These are phyloP conservation scores for Daucus carota DNA, from an alignment of 129 eudicot species.

Conservation along the genomic window DNA sequence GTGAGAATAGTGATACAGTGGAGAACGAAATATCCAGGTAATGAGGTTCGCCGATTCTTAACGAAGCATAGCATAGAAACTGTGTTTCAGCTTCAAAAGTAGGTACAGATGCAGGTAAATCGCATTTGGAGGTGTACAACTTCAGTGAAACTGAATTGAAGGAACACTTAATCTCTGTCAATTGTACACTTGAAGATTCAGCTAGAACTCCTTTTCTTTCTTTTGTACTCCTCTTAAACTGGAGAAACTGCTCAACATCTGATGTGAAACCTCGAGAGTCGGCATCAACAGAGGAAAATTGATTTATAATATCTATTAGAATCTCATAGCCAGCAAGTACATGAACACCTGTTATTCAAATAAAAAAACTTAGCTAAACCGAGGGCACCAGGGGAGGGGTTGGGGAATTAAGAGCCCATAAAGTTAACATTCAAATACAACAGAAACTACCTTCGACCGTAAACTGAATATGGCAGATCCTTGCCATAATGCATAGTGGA, in stretches of 20 bases:
- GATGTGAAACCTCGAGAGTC: conserved; percentile 48
- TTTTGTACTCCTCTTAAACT: conserved; percentile 26
- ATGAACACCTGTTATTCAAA: conserved; percentile 31
- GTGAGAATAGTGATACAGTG: conserved; percentile 45
- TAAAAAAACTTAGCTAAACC: background rate
- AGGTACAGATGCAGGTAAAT: conserved; percentile 25
- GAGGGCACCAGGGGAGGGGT: background rate
- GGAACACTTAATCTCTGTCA: conserved; percentile 41
- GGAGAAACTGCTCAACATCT: conserved; percentile 62
- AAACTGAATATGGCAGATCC: conserved; percentile 38
- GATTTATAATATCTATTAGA: conserved; percentile 40
- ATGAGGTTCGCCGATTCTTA: conserved; percentile 31
- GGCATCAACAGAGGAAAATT: conserved; percentile 46
- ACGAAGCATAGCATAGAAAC: conserved; percentile 40
- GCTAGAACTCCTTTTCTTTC: conserved; percentile 24
- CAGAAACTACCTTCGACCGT: conserved; percentile 44
- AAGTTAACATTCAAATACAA: conserved; percentile 11
- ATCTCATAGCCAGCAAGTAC: conserved; percentile 40
- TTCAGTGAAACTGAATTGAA: conserved; percentile 46
- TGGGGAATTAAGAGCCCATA: background rate
- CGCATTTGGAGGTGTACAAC: conserved; percentile 29
- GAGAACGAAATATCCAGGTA: conserved; percentile 41
- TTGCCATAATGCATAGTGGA: conserved; percentile 53
- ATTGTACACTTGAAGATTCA: conserved; percentile 27
- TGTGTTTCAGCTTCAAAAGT: conserved; percentile 46